Percentiles rank a stretch among this genome's conserved stretches.
Conservation (phyloP, 2,329 filamentous ascomycete genomes). For the Phialophora tarda region DNA sequence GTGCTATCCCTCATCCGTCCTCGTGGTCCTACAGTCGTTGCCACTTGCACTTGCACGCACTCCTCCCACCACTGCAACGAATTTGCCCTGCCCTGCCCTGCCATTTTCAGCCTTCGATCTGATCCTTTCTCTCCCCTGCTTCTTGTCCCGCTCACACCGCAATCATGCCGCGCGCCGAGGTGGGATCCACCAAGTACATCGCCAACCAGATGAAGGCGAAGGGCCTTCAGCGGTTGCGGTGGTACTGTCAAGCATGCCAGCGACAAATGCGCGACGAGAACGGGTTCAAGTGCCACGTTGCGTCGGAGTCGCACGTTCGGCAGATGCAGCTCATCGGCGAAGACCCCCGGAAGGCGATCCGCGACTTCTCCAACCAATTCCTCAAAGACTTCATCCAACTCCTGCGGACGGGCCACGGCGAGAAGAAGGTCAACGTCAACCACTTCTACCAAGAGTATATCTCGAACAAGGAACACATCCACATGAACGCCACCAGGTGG, state of each 20-base stretch:
- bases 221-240: conserved; percentile 76
- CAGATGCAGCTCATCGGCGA: conserved; percentile 87
- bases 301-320: conserved; percentile 85
- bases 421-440: conserved; percentile 88
- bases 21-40: neutral
- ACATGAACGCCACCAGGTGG: conserved; percentile 95
- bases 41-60: neutral
- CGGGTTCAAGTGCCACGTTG: conserved; percentile 86
- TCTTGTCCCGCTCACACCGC: conserved; percentile 29
- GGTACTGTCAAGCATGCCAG: conserved; percentile 88
- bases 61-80: neutral
- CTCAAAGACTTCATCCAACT: conserved; percentile 76
- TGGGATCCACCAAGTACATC: conserved; percentile 87
- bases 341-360: conserved; percentile 81
- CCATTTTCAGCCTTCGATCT: neutral
- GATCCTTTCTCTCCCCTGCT: neutral
- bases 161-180: conserved; percentile 89
- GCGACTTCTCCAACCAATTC: conserved; percentile 82
- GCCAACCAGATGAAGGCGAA: conserved; percentile 85
- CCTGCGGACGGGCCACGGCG: conserved; percentile 81
- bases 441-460: conserved; percentile 97
- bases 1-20: too few relatives aligned
- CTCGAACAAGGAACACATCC: conserved; percentile 81
- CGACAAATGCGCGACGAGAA: conserved; percentile 82
- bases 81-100: neutral